These are phyloP conservation scores for Daedaleopsis nitida DNA, from an alignment of 768 basidiomycete species.

Conservation along the genomic window DNA sequence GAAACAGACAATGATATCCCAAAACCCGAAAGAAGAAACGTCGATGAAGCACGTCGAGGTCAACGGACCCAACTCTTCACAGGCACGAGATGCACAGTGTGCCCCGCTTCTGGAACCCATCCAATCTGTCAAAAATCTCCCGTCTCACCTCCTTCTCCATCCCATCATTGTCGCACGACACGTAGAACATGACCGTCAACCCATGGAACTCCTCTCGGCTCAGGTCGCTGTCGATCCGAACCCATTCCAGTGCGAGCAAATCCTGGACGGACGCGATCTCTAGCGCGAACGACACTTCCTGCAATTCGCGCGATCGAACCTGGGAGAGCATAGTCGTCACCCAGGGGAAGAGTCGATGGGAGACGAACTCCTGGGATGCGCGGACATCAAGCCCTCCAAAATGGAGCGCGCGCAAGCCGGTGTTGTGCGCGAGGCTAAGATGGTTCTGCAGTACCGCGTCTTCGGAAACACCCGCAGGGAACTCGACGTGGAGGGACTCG, in stretches of 20 bases:
- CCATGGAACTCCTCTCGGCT: slow-evolving; percentile 25
- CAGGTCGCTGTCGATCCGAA: slow-evolving; percentile 28
- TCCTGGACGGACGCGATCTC: slow-evolving; percentile 25
- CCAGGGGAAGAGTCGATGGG: slow-evolving; percentile 29
- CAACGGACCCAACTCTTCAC: neutral
- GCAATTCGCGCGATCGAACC: slow-evolving; percentile 20
- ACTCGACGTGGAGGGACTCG: slow-evolving; percentile 30
- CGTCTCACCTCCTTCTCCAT: slow-evolving; percentile 19
- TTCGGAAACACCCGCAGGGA: slow-evolving; percentile 25
- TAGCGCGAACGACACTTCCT: slow-evolving; percentile 29
- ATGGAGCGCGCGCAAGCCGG: slow-evolving; percentile 27
- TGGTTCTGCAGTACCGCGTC: slow-evolving; percentile 28
- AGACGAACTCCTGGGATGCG: slow-evolving; percentile 25
- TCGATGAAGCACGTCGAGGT: no score
- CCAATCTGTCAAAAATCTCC: slow-evolving; percentile 19
- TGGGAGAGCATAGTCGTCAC: slow-evolving; percentile 27
- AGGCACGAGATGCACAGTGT: slow-evolving; percentile 27
- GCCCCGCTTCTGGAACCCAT: slow-evolving; percentile 26
- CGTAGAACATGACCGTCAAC: slow-evolving; percentile 27
- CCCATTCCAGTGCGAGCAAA: slow-evolving; percentile 29
- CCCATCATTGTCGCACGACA: slow-evolving; percentile 21
- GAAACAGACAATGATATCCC: neutral
- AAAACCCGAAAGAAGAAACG: neutral
- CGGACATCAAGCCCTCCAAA: slow-evolving; percentile 30
- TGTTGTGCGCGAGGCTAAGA: slow-evolving; percentile 30